These are phyloP conservation scores for Rhizopogon roseolus DNA, from an alignment of 768 basidiomycete species.

Conservation along the genomic window DNA sequence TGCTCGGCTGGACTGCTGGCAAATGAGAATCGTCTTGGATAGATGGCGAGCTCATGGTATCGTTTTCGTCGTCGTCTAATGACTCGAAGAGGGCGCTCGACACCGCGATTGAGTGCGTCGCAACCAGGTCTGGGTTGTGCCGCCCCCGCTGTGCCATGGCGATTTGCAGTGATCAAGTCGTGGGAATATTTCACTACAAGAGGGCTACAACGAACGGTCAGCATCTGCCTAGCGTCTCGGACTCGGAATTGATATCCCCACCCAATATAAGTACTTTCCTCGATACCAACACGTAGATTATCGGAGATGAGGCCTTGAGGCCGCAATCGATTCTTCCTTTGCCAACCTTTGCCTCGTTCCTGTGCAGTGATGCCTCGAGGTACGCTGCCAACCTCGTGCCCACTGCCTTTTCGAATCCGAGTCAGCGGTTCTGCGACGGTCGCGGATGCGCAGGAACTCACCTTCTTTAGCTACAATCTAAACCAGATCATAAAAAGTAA, in stretches of 20 bases:
- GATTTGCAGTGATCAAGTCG: background rate
- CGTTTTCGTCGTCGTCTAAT: slow-evolving; percentile 17
- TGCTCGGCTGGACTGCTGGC: background rate
- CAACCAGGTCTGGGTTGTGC: slow-evolving; percentile 1
- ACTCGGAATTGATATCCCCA: too few relatives aligned
- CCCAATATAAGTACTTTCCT: too few relatives aligned
- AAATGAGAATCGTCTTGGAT: slow-evolving; percentile 5
- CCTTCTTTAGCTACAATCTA: background rate
- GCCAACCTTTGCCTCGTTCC: too few relatives aligned
- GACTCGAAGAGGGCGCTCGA: slow-evolving; percentile 5
- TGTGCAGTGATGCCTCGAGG: too few relatives aligned
- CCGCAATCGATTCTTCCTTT: too few relatives aligned
- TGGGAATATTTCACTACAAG: background rate
- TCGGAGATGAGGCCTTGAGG: too few relatives aligned
- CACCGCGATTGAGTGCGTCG: background rate
- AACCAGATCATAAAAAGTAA: background rate
- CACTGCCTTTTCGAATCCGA: too few relatives aligned
- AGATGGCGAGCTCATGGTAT: slow-evolving; percentile 18
- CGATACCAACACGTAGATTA: too few relatives aligned
- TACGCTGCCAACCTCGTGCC: too few relatives aligned
- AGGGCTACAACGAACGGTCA: too few relatives aligned
- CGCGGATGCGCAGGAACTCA: background rate
- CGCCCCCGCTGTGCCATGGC: background rate
- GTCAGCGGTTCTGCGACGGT: background rate
- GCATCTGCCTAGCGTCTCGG: too few relatives aligned